Evolutionary conservation across 106 monocot species (phyloP), one percentile per base, ranked within the genome.

Genomic region (Acorus calamus): DNA sequence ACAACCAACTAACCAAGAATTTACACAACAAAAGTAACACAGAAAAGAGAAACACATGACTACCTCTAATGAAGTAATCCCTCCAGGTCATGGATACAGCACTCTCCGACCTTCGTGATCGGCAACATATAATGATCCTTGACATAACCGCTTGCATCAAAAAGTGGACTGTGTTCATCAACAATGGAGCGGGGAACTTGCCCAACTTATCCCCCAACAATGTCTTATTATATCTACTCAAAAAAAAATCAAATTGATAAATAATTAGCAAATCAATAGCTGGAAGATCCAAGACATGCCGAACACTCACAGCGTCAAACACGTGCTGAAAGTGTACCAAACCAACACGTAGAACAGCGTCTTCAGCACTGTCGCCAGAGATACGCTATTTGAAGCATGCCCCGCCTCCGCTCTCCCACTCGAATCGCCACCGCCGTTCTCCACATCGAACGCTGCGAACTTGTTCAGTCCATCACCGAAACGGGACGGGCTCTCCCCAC

Each of bases 111-210:
- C 65, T 60, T 54, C 69, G 63, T 8, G 67, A 69, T 60, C 71
- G 81, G 49, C 73, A 75, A 14, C 64, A 86, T n/a, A 84, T 7
- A 8, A 90, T 77, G 14, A 56, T 59, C 58, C 76, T 87, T 2
- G 94, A 90, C 45, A 90, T 43, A 41, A 87, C 53, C 6, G 90
- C 94, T 87, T 96, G 94, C 84, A 96, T 70, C 55, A 78, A 54
- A 61, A 96, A 96, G 57, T 96, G 94, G 6, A 96, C 57, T 10
- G 87, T 84, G 67, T 90, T 96, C 94, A 96, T 96, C 79, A 96
- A 66, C 44, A 96, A 77, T 3, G 94, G 94, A 52, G 86, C 86
- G 4, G 94, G 94, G 67, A 96, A 96, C 49, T 83, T 81, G 54
- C 84, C 87, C 5, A 87, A 71, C 46, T 87, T 63, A 62, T 90